Percentiles rank a stretch among this genome's conserved stretches.
phyloP scores from a whole-genome alignment of 2,329 filamentous ascomycete genomes.

The Sporothrix humicola region DNA sequence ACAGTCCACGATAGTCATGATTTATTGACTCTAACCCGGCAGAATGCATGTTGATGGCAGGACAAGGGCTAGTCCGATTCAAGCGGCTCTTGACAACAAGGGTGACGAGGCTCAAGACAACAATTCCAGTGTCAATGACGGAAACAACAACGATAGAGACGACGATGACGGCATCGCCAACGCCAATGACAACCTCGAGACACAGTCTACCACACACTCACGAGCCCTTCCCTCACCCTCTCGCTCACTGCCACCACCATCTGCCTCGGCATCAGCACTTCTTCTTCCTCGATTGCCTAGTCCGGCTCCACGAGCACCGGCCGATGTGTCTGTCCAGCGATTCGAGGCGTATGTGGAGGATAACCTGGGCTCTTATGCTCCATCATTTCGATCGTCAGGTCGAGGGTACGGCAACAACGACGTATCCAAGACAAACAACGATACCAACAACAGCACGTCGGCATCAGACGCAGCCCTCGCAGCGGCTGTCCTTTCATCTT shows the following conservation, averaged over 20 bases:
- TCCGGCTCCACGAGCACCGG: conserved; percentile 15
- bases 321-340: conserved; percentile 29
- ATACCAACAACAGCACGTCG: not conserved
- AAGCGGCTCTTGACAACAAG: not conserved
- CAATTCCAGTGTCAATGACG: not conserved
- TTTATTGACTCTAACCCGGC: not conserved
- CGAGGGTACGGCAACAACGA: not conserved
- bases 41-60: conserved; percentile 34
- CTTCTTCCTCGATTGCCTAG: conserved; percentile 20
- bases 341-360: conserved; percentile 36
- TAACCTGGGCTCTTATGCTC: conserved; percentile 33
- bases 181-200: not conserved
- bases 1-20: not conserved
- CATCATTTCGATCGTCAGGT: conserved; percentile 28
- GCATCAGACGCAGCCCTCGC: conserved; percentile 2
- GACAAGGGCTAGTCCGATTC: conserved; percentile 13
- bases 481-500: conserved; percentile 18
- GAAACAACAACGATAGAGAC: not conserved
- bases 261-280: conserved; percentile 5
- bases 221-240: not conserved
- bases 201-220: not conserved
- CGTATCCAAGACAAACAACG: not conserved
- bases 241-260: conserved; percentile 1
- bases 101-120: no score
- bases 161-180: not conserved